A percentile compares a stretch with the other conserved stretches of the same genome.
These are phyloP conservation scores for Thelephora terrestris DNA, from an alignment of 1,284 basidiomycete species.

Conservation along the genomic window DNA sequence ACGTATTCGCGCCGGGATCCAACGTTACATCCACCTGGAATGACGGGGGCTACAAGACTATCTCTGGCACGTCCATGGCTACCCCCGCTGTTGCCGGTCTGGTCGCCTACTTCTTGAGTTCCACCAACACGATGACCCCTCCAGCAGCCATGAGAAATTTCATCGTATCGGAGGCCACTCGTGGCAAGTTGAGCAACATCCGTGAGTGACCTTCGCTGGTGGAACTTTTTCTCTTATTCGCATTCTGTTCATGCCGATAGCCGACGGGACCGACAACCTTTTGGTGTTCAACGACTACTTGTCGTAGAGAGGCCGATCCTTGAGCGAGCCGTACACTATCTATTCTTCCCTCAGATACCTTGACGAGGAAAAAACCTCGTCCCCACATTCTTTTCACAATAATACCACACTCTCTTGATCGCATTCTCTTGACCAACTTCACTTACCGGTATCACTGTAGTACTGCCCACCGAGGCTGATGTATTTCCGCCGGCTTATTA, in stretches of 20 bases:
- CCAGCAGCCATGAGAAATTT: conserved; percentile 19
- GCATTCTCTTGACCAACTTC: too few relatives aligned
- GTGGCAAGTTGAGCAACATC: conserved; percentile 19
- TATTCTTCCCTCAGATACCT: too few relatives aligned
- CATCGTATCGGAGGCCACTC: conserved; percentile 16
- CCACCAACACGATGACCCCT: conserved; percentile 17
- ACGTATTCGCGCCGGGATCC: conserved; percentile 28
- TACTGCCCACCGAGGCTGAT: too few relatives aligned
- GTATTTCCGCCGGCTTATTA: too few relatives aligned
- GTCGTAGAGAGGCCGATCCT: not conserved
- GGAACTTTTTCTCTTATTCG: not conserved
- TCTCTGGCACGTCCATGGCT: conserved; percentile 27
- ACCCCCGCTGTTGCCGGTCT: conserved; percentile 27
- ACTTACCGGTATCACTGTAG: too few relatives aligned
- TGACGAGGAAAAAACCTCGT: too few relatives aligned
- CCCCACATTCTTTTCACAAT: too few relatives aligned
- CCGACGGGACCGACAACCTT: conserved; percentile 16
- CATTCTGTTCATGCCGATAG: conserved; percentile 4
- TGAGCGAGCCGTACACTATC: too few relatives aligned
- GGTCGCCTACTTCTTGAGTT: conserved; percentile 24
- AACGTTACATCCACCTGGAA: conserved; percentile 25
- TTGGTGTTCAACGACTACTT: conserved; percentile 16
- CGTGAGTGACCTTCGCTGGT: conserved; percentile 10
- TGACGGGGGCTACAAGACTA: conserved; percentile 19
- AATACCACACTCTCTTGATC: too few relatives aligned